Conservation (phyloP, 306 rosid species). For the Casuarina glauca region DNA sequence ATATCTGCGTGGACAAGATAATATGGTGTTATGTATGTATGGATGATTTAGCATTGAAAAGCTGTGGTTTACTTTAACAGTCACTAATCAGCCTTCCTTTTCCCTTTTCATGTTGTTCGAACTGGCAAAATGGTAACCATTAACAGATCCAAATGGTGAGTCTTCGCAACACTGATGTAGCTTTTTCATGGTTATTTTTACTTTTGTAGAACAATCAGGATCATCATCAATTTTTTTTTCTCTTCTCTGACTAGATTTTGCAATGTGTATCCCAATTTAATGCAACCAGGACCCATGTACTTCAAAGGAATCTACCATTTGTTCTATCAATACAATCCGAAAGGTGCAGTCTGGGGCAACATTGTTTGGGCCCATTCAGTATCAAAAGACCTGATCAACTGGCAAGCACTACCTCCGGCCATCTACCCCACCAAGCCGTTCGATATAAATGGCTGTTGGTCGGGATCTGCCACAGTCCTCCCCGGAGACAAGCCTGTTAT, state of each 20-base stretch:
- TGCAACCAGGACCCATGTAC: constrained; percentile 68
- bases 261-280: not conserved
- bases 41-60: not conserved
- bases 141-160: constrained; percentile 85
- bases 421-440: constrained; percentile 67
- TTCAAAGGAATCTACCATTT: constrained; percentile 73
- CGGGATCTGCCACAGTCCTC: constrained; percentile 74
- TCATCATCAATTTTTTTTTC: not conserved
- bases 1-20: not conserved
- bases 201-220: not conserved
- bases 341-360: constrained; percentile 92
- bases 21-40: too few relatives aligned
- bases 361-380: constrained; percentile 95
- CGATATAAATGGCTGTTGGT: constrained; percentile 85
- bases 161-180: not conserved
- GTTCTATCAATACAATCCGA: constrained; percentile 84
- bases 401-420: constrained; percentile 64
- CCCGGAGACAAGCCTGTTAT: constrained; percentile 71
- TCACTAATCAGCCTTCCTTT: constrained; percentile 15
- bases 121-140: constrained; percentile 18
- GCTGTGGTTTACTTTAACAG: not conserved
- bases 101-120: constrained; percentile 19
- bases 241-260: not conserved
- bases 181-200: not conserved
- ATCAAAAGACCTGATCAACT: constrained; percentile 67